Evolutionary conservation across 129 eudicot genomes (phyloP), one percentile per base, ranked within the genome.

Genomic region (Dittrichia graveolens): DNA sequence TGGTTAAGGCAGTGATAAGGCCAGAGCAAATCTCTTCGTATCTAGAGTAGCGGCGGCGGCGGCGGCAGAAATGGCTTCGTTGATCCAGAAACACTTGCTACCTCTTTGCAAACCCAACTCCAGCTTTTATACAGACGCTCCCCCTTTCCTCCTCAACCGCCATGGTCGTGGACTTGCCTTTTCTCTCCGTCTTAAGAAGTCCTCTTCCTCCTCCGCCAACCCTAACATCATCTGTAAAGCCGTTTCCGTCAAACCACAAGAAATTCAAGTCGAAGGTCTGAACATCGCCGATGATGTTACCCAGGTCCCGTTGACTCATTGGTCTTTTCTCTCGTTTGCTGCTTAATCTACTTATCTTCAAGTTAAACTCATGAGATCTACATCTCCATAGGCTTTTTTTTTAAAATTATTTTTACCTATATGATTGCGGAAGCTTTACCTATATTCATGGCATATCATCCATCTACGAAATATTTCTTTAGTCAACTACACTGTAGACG

Each of bases 271-370:
- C 39, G 88, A 85, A 74, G 95, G 84, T 55, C 95, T 93, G 58
- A 93, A 93, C 82, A 93, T 93, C 75, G 98, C 98, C 3, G 89
- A 93, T 39, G 91, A 93, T 89, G 98, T 90, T 38, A 87, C 96
- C 75, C 98, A 93, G 98, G 98, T 88, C 38, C 24, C 57, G 31
- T 24, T 24, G 31, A 24, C 31, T 24, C 2, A 24, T 24, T 3
- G 8, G 8, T 66, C 39, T 48, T 10, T 48, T 57, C 19, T 10
- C 37, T 11, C 10, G 37, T 31, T 7, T 15, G n/a, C 58, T 48
- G 42, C 48, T 55, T 71, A 7, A 38, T 40, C 43, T 56, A n/a
- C 31, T 24, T 55, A 12, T 12, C 4, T 49, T 4, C 0, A 16
- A 19, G 2, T 24, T 24, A 24, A 24, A 24, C 31, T 35, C 50